Evolutionary conservation across 2,329 filamentous ascomycete species (phyloP).

Genomic region (Cercospora nicotianae): DNA sequence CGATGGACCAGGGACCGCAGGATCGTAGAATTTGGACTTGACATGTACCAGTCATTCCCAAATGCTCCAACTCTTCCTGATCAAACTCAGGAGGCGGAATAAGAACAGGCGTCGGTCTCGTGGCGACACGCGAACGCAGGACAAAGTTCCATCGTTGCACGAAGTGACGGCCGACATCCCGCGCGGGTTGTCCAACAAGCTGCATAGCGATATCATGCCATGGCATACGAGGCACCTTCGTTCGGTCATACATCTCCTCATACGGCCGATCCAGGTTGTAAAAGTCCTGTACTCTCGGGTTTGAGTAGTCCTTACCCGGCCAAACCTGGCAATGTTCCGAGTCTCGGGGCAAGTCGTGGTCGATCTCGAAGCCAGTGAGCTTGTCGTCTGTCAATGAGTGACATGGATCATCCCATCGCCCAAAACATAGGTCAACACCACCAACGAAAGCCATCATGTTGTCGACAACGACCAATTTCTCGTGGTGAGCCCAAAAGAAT

Average conservation of each 20-base stretch:
- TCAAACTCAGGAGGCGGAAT: conserved; percentile 92
- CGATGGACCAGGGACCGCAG: conserved; percentile 86
- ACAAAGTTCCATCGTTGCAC: conserved; percentile 99
- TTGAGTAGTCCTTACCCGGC: conserved; percentile 98
- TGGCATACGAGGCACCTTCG: conserved; percentile 86
- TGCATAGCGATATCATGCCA: conserved; percentile 99
- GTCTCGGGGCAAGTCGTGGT: conserved; percentile 71
- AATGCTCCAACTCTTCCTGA: conserved; percentile 76
- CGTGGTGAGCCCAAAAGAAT: conserved; percentile 98
- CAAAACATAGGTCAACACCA: conserved; percentile 94
- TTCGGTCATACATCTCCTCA: conserved; percentile 97
- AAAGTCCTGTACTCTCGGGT: conserved; percentile 92
- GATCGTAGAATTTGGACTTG: conserved; percentile 95
- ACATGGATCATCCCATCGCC: conserved; percentile 94
- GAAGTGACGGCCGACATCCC: conserved; percentile 92
- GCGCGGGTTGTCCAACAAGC: conserved; percentile 89
- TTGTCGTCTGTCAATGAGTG: conserved; percentile 91
- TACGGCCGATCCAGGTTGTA: conserved; percentile 91
- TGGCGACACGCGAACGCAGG: conserved; percentile 86
- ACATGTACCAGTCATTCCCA: conserved; percentile 89
- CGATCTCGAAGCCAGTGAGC: conserved; percentile 85
- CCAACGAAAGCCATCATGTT: conserved; percentile 95
- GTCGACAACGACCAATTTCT: conserved; percentile 96
- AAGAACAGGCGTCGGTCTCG: conserved; percentile 87
- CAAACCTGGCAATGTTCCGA: conserved; percentile 93